phyloP scores from a whole-genome alignment of 2,329 filamentous ascomycete species.

The Fusarium gaditjirri region DNA sequence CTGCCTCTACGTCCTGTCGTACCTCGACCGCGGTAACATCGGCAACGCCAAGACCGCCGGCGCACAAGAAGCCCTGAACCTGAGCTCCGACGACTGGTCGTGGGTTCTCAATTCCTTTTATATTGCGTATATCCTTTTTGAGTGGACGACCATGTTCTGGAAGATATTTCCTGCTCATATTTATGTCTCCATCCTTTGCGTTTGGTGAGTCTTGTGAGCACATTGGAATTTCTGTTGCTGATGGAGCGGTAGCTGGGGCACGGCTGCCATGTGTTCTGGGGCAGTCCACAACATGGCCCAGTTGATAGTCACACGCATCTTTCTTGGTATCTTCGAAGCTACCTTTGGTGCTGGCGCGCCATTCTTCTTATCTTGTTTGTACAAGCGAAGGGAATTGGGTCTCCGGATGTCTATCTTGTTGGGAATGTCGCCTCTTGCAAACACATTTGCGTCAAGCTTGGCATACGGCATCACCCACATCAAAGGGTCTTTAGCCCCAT shows the following conservation, averaged over 20 bases:
- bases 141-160: slow-evolving; percentile 39
- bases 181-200: slow-evolving; percentile 20
- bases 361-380: slow-evolving; percentile 28
- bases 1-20: slow-evolving; percentile 36
- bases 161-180: slow-evolving; percentile 32
- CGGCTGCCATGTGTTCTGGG: slow-evolving; percentile 34
- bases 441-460: slow-evolving; percentile 21
- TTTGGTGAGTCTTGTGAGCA: slow-evolving; percentile 5
- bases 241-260: slow-evolving; percentile 11
- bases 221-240: rapidly evolving
- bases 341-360: slow-evolving; percentile 35
- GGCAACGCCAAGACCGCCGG: slow-evolving; percentile 38
- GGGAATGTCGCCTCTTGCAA: slow-evolving; percentile 29
- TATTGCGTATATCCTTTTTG: slow-evolving; percentile 30
- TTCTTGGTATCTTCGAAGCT: slow-evolving; percentile 31
- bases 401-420: slow-evolving; percentile 18
- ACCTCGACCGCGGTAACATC: slow-evolving; percentile 37
- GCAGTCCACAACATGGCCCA: slow-evolving; percentile 7
- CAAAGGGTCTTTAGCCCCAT: slow-evolving; percentile 7
- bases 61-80: slow-evolving; percentile 14
- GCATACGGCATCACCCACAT: slow-evolving; percentile 33
- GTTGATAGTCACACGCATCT: slow-evolving; percentile 8
- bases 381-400: slow-evolving; percentile 23
- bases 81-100: slow-evolving; percentile 25
- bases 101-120: slow-evolving; percentile 40